Base-by-base conservation (phyloP, 169 alveolate genomes). In the Cryptosporidium viatorum region DNA sequence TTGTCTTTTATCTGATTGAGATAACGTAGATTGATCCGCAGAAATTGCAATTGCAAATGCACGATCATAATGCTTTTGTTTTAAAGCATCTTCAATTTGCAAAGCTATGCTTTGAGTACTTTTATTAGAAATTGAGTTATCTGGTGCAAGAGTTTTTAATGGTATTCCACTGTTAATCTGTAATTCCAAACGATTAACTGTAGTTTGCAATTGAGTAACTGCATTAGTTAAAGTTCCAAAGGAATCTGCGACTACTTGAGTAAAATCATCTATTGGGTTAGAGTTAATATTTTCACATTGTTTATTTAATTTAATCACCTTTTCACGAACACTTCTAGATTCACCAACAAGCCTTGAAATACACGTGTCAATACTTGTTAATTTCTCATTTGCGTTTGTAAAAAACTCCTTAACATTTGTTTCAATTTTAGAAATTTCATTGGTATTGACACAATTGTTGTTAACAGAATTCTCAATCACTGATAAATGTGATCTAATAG, bases 1-100 rank as follows among this genome's bases (percentile, higher is more conserved):
- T 5, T 52, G 43, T 3, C 71, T 50, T 18, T 52, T 59, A 29
- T 35, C 58, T 3, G 70, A 52, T 35, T 59, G 73, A n/a, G 86
- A 55, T n/a, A 74, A 6, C 6, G 50, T 33, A 18, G 86, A 29
- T 59, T 74, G 86, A 51, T 74, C 86, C 1, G 86, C 58, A 33
- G 86, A 74, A 35, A 74, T 74, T 14, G 86, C 86, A 33, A 74
- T 74, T 2, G 86, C 86, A 51, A 74, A 74, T 35, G 86, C 86
- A 33, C 71, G 70, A 35, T 74, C 86, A n/a, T 74, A 74, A 35
- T 74, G 86, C 26, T 74, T 52, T 59, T 55, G 71, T 10, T 51
- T 35, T 16, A 74, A 55, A 26, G 73, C 70, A 8, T 74, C 86
- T 35, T 74, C 86, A 14, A 74, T 74, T 74, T 74, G 86, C 12